phyloP scores from a whole-genome alignment of 805 yeast species.

The Teunomyces atbi region DNA sequence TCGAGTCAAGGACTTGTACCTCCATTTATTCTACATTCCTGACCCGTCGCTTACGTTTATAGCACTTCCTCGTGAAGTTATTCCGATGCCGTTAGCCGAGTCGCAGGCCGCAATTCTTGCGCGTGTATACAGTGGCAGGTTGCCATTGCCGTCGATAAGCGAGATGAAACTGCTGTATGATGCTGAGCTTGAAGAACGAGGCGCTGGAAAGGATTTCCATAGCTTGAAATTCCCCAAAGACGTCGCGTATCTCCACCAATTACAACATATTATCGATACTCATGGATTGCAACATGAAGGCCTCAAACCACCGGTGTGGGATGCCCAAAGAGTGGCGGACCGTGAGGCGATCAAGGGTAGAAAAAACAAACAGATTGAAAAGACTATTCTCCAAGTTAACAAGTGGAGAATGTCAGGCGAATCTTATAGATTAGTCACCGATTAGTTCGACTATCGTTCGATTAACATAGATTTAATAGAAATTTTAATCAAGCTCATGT shows the following conservation, averaged over 20 bases:
- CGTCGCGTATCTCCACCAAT: conserved; percentile 17
- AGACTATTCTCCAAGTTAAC: not conserved
- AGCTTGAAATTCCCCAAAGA: conserved; percentile 18
- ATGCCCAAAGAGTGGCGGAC: conserved; percentile 10
- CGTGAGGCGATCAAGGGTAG: conserved; percentile 14
- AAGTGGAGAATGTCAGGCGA: conserved; percentile 1
- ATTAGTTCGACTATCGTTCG: not conserved
- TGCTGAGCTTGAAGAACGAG: conserved; percentile 22
- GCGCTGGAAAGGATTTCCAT: conserved; percentile 18
- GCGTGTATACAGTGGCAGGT: conserved; percentile 30
- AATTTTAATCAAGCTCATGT: not conserved
- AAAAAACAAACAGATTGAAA: conserved; percentile 9
- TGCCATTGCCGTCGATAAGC: conserved; percentile 22
- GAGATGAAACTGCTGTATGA: conserved; percentile 26
- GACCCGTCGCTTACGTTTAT: conserved; percentile 32
- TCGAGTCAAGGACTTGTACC: conserved; percentile 28
- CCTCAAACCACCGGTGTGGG: conserved; percentile 21
- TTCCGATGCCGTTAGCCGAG: conserved; percentile 40
- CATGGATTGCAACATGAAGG: conserved; percentile 15
- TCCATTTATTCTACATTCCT: conserved; percentile 30
- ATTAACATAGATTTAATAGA: not conserved
- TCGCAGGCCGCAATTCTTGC: conserved; percentile 38
- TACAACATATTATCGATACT: conserved; percentile 13
- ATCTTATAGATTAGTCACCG: conserved; percentile 1
- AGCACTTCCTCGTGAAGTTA: conserved; percentile 27